Evolutionary conservation across 129 eudicot species (phyloP).

Genomic region (Chrysanthemum seticuspe): DNA sequence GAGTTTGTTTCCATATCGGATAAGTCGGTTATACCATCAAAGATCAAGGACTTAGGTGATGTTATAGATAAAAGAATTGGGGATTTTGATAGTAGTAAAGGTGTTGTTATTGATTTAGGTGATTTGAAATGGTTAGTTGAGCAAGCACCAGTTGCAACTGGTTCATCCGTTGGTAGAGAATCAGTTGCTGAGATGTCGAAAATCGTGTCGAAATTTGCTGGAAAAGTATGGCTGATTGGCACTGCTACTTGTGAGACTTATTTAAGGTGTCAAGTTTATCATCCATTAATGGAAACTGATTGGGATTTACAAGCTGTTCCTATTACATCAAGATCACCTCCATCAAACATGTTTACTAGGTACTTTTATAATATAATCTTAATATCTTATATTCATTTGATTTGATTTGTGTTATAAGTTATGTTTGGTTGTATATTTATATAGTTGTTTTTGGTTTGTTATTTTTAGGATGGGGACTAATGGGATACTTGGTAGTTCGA

Average conservation of each 20-base stretch:
- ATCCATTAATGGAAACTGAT: slow-evolving; percentile 80
- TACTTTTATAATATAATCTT: slow-evolving; percentile 20
- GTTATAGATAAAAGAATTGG: slow-evolving; percentile 41
- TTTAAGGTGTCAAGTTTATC: slow-evolving; percentile 91
- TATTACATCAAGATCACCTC: slow-evolving; percentile 72
- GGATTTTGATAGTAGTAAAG: slow-evolving; percentile 27
- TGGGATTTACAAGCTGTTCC: slow-evolving; percentile 99
- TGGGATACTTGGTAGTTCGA: slow-evolving; percentile 56
- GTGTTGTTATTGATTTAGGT: slow-evolving; percentile 59
- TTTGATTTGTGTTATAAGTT: slow-evolving; percentile 4
- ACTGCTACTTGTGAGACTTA: slow-evolving; percentile 96
- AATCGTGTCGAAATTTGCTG: slow-evolving; percentile 40
- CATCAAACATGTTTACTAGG: slow-evolving; percentile 71
- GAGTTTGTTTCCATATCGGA: slow-evolving; percentile 38
- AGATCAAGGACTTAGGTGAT: slow-evolving; percentile 55
- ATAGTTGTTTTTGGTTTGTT: background rate
- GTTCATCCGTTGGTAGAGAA: slow-evolving; percentile 40
- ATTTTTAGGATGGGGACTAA: slow-evolving; percentile 51
- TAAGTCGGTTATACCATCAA: slow-evolving; percentile 31
- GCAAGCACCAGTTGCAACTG: slow-evolving; percentile 41
- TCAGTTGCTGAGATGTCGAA: slow-evolving; percentile 63
- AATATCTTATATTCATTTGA: background rate
- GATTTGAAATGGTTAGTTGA: slow-evolving; percentile 89
- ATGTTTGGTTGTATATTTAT: background rate
- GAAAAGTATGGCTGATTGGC: slow-evolving; percentile 76